Conservation (phyloP, 2,329 filamentous ascomycete species). For the Clonostachys rosea region DNA sequence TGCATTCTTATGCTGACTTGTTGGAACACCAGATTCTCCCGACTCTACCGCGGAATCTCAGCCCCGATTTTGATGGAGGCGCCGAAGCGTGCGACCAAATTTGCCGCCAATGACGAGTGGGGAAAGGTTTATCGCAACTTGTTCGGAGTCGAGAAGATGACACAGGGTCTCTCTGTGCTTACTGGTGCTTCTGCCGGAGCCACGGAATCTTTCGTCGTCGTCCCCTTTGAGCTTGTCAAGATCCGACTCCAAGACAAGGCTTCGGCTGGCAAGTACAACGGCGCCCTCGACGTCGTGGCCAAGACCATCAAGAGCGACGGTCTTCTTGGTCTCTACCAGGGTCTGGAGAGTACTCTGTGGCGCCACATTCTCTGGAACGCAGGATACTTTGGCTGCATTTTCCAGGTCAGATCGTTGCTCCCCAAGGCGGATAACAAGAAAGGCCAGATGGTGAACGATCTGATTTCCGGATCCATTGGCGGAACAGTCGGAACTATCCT, state of each 20-base stretch:
- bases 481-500: slow-evolving; percentile 85
- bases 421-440: slow-evolving; percentile 78
- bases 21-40: slow-evolving; percentile 61
- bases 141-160: slow-evolving; percentile 85
- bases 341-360: slow-evolving; percentile 95
- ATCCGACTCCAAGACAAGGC: slow-evolving; percentile 96
- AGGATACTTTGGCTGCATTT: slow-evolving; percentile 97
- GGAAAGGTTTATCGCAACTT: slow-evolving; percentile 86
- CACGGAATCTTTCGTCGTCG: slow-evolving; percentile 93
- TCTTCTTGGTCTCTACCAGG: slow-evolving; percentile 87
- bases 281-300: slow-evolving; percentile 72
- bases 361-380: slow-evolving; percentile 87
- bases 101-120: slow-evolving; percentile 98
- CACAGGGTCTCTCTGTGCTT: slow-evolving; percentile 82
- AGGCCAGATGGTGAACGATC: slow-evolving; percentile 78
- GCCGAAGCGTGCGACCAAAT: slow-evolving; percentile 91
- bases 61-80: slow-evolving; percentile 98
- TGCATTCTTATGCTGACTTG: slow-evolving; percentile 1
- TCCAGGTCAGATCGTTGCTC: slow-evolving; percentile 84
- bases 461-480: slow-evolving; percentile 81
- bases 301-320: slow-evolving; percentile 86
- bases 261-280: slow-evolving; percentile 81
- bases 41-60: slow-evolving; percentile 91
- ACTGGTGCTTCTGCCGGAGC: slow-evolving; percentile 94
- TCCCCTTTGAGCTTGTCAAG: slow-evolving; percentile 98